A percentile compares a stretch with the other conserved stretches of the same genome.
phyloP scores from a whole-genome alignment of 1,284 basidiomycete genomes.

The Melanopsichium pennsylvanicum region DNA sequence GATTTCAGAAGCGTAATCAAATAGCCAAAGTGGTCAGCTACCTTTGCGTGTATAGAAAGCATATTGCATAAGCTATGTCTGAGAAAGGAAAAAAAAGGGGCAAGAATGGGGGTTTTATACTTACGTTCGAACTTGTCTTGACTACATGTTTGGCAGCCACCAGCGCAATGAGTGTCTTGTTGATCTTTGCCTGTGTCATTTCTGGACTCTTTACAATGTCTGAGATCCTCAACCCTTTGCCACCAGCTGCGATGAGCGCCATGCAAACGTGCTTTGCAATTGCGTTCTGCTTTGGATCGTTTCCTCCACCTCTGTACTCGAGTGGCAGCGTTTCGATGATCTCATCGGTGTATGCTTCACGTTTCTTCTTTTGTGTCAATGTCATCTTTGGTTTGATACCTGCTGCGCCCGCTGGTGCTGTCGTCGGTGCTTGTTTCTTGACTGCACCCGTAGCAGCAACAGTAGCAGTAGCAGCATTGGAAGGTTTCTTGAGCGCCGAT shows the following conservation, averaged over 20 bases:
- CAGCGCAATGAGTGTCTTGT: conserved; percentile 89
- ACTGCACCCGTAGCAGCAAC: background rate
- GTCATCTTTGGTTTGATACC: conserved; percentile 74
- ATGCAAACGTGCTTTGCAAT: conserved; percentile 59
- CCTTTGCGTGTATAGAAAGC: no score
- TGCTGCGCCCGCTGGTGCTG: background rate
- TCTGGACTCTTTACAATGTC: conserved; percentile 83
- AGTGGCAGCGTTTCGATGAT: conserved; percentile 82
- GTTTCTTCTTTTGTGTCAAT: conserved; percentile 79
- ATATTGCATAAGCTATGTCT: no score
- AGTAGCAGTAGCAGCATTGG: conserved; percentile 12
- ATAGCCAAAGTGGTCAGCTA: no score
- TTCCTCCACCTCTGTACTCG: conserved; percentile 79
- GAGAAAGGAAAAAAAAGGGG: background rate
- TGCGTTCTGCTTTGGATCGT: conserved; percentile 71
- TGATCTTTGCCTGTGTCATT: conserved; percentile 84
- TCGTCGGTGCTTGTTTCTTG: conserved; percentile 12
- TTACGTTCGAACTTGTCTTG: conserved; percentile 70
- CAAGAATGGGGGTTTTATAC: no score
- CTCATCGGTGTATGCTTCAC: conserved; percentile 66
- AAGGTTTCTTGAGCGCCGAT: conserved; percentile 40
- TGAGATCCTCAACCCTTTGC: conserved; percentile 67
- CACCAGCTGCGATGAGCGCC: conserved; percentile 54
- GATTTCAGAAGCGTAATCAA: no score
- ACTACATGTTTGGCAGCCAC: conserved; percentile 84